Evolutionary conservation across 768 basidiomycete genomes (phyloP).

Genomic region (Suillus subluteus): DNA sequence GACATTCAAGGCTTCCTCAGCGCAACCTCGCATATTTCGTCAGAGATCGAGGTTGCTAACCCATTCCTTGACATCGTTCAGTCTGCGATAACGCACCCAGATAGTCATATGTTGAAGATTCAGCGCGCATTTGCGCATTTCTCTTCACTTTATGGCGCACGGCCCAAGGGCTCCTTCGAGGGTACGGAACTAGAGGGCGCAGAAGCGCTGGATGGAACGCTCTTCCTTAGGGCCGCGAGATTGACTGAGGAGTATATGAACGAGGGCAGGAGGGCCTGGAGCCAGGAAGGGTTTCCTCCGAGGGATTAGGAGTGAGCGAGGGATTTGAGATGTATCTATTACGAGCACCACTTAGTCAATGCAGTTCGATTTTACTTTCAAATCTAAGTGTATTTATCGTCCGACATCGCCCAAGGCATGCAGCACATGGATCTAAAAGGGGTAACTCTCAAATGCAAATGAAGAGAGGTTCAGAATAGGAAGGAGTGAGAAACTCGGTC

Average conservation of each 20-base stretch:
- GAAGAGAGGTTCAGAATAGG: too few relatives aligned
- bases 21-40: conserved; percentile 17
- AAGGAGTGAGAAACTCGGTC: too few relatives aligned
- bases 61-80: conserved; percentile 46
- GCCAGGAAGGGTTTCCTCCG: conserved; percentile 29
- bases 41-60: conserved; percentile 30
- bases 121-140: conserved; percentile 40
- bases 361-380: neutral
- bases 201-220: conserved; percentile 37
- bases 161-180: conserved; percentile 26
- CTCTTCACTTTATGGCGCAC: conserved; percentile 28
- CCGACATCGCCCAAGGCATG: neutral
- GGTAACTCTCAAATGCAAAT: too few relatives aligned
- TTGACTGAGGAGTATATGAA: conserved; percentile 37
- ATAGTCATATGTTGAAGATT: conserved; percentile 37
- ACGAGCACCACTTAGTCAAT: neutral
- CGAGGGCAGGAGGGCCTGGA: conserved; percentile 26
- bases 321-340: neutral
- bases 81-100: conserved; percentile 38
- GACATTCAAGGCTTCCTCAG: conserved; percentile 36
- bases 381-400: neutral
- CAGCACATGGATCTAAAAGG: too few relatives aligned
- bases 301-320: neutral
- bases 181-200: conserved; percentile 34
- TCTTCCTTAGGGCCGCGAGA: conserved; percentile 36